Base-by-base conservation (phyloP, 2,329 filamentous ascomycete species). In the Fonsecaea monophora region DNA sequence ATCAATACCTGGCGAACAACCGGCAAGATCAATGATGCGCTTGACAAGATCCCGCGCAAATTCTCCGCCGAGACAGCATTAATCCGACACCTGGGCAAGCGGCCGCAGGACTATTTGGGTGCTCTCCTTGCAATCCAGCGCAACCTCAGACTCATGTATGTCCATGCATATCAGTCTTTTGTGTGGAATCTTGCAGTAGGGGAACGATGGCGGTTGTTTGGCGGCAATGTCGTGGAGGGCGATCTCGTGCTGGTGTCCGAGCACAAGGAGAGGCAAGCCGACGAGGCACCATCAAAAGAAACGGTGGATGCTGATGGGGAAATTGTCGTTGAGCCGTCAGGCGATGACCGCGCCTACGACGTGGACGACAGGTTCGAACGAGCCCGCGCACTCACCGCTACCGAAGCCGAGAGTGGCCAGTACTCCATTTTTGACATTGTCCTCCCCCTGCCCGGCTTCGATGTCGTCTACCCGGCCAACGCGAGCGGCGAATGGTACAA, bases 161-260 rank as follows among this genome's bases (percentile, higher is more conserved):
- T 97, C 15, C 95, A 99, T 77, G 94, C 95, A 4, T 98, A 97
- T 79, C 95, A 99, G 78, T 96, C 92, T 5, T 86, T 93, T 42
- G 89, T 99, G 8, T 99, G 94, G 94, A 99, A 99, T 80, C 87
- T 88, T 71, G 91, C 88, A 12, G 92, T 88, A 1, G 92, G 91
- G 71, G 88, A 90, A 73, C 90, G 95, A 55, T 96, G 92, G 90
- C 86, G 88, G 50, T 81, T 87, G 2, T 90, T 90, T 75, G 93
- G 94, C 59, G 79, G 84, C 66, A 85, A 84, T 62, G 92, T 97
- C 15, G 85, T 97, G 13, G 87, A 90, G 72, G 95, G 95, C 37
- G 95, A 99, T 77, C 85, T 99, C 10, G 88, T 97, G 53, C 83
- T 96, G 42, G 79, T 88, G 15, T 79, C 84, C 65, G 86, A 88